phyloP scores from a whole-genome alignment of 2,329 filamentous ascomycete genomes.

The Cercospora beticola region DNA sequence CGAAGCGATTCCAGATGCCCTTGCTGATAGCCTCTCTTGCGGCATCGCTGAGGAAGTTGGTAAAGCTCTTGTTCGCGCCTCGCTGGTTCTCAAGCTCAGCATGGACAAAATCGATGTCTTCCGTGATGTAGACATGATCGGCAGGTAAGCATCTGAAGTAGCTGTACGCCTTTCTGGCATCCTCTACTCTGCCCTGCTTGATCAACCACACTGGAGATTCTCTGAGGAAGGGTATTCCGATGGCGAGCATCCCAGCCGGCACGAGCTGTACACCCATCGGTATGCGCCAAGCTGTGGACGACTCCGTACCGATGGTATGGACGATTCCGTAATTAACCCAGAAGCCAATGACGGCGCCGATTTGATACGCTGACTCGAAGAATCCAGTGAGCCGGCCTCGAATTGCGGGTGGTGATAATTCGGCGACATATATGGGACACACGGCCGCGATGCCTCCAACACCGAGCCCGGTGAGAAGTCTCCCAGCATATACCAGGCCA shows the following conservation, averaged over 20 bases:
- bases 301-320: slow-evolving; percentile 29
- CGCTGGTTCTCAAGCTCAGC: slow-evolving; percentile 37
- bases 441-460: slow-evolving; percentile 37
- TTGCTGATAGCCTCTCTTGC: slow-evolving; percentile 34
- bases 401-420: slow-evolving; percentile 38
- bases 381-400: slow-evolving; percentile 39
- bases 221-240: slow-evolving; percentile 34
- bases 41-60: slow-evolving; percentile 35
- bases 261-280: slow-evolving; percentile 39
- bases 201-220: slow-evolving; percentile 39
- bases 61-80: slow-evolving; percentile 31
- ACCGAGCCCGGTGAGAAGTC: slow-evolving; percentile 38
- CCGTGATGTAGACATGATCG: slow-evolving; percentile 28
- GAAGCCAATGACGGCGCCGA: slow-evolving; percentile 39
- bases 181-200: slow-evolving; percentile 25
- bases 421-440: slow-evolving; percentile 40
- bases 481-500: slow-evolving; percentile 47
- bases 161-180: slow-evolving; percentile 24
- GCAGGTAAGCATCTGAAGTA: slow-evolving; percentile 26
- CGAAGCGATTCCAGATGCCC: slow-evolving; percentile 45
- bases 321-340: slow-evolving; percentile 41
- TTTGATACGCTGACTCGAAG: slow-evolving; percentile 37
- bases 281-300: slow-evolving; percentile 31
- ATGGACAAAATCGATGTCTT: slow-evolving; percentile 39
- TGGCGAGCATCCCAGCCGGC: slow-evolving; percentile 35